These are phyloP conservation scores for Penicillium coprophilum DNA, from an alignment of 495 filamentous ascomycete species.

Conservation along the genomic window DNA sequence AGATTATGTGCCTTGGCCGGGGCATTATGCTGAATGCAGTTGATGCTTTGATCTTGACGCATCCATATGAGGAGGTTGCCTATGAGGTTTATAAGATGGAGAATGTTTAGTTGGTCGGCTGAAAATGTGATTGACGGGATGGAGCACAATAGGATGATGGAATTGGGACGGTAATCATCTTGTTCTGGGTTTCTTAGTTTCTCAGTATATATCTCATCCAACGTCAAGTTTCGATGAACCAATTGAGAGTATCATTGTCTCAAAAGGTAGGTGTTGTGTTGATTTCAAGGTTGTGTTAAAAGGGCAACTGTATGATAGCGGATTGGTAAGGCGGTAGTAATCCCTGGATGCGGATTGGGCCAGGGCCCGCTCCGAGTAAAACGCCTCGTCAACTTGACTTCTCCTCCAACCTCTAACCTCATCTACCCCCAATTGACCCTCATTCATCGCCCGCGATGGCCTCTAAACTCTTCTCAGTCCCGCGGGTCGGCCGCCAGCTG, in stretches of 20 bases:
- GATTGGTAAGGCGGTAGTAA: constrained; percentile 38
- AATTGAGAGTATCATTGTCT: background rate
- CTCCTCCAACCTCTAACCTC: constrained; percentile 27
- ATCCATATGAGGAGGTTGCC: constrained; percentile 76
- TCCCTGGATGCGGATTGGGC: constrained; percentile 43
- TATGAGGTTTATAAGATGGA: constrained; percentile 77
- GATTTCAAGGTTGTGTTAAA: too few species aligned
- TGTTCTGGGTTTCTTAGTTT: background rate
- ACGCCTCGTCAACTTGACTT: constrained; percentile 40
- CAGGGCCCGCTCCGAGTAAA: constrained; percentile 35
- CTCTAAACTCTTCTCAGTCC: constrained; percentile 66
- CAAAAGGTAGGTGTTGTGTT: background rate
- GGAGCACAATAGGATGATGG: background rate
- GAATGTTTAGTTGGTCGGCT: constrained; percentile 51
- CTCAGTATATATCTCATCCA: background rate
- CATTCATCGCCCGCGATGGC: constrained; percentile 55
- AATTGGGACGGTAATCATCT: background rate
- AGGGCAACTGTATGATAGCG: constrained; percentile 14
- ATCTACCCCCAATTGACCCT: constrained; percentile 21
- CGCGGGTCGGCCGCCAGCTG: constrained; percentile 51
- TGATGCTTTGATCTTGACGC: constrained; percentile 52
- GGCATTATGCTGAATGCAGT: constrained; percentile 48
- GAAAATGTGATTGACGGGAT: background rate
- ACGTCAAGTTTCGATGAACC: background rate
- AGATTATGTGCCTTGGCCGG: constrained; percentile 53